Percentiles rank a stretch among this genome's conserved stretches.
Conservation (phyloP, 192 early-diverging fungal genomes). For the Podila horticola region DNA sequence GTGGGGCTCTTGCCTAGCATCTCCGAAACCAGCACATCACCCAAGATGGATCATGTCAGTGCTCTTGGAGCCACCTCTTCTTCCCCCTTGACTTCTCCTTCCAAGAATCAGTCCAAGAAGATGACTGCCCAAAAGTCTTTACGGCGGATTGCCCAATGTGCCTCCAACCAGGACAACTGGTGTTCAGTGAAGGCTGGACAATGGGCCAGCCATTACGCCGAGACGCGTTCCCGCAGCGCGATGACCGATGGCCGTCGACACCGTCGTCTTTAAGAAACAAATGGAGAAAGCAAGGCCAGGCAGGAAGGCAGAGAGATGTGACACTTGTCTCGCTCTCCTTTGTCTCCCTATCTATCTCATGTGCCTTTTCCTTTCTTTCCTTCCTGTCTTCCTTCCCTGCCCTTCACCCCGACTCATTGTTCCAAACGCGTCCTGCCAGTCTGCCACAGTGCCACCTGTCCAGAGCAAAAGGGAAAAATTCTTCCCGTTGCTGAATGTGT, state of each 20-base stretch:
- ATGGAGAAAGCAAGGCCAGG: too few relatives aligned
- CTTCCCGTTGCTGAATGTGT: too few relatives aligned
- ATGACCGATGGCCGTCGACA: constrained; percentile 30
- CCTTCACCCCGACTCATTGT: too few relatives aligned
- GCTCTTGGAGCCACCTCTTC: neutral
- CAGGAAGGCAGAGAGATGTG: neutral
- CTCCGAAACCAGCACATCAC: constrained; percentile 12
- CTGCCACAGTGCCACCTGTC: too few relatives aligned
- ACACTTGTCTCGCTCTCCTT: too few relatives aligned
- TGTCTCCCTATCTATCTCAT: neutral
- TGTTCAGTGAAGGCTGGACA: constrained; percentile 41
- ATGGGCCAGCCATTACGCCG: constrained; percentile 26
- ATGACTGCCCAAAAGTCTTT: constrained; percentile 40
- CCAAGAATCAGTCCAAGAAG: neutral
- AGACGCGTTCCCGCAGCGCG: constrained; percentile 12
- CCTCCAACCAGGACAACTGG: constrained; percentile 29
- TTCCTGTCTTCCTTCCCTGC: too few relatives aligned
- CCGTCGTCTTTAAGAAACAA: constrained; percentile 21
- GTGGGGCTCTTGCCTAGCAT: constrained; percentile 18
- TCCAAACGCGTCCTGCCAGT: too few relatives aligned
- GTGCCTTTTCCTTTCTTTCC: neutral
- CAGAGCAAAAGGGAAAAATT: too few relatives aligned
- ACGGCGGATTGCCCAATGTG: constrained; percentile 34
- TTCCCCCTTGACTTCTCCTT: constrained; percentile 1
- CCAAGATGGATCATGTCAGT: too few relatives aligned